Base-by-base conservation (phyloP, 2,329 filamentous ascomycete species). In the Chaetomium olivaceum region DNA sequence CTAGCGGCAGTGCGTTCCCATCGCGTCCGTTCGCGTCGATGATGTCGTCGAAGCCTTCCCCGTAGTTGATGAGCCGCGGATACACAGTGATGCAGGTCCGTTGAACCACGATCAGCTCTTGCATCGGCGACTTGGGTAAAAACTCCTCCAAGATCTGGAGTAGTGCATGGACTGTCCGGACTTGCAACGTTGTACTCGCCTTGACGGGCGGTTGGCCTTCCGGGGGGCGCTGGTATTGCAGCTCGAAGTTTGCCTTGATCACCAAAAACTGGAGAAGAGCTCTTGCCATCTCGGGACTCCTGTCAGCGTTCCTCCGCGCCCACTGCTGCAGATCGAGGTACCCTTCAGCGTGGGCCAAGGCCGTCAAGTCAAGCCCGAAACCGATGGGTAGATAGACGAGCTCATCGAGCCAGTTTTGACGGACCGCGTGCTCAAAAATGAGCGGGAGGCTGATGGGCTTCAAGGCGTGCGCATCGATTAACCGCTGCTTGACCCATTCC, bases 41-140 rank as follows among this genome's bases (percentile, higher is more conserved):
- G 51, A 98, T 88, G 64, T 95, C 91, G 76, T 99, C 93, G 68
- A 90, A 93, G 4, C 91, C 93, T 77, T 96, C 92, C 2, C 93
- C 93, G 72, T 97, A 98, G 74, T 99, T 99, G 81, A 99, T 97
- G 33, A 99, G 81, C 52, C 95, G 87, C 8, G 95, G 96, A 73
- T 98, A 99, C 1, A 91, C 90, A 64, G 93, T 93, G 68, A 99
- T 93, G 76, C 93, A 97, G 61, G 89, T 87, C 36, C 94, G 87
- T 78, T 97, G 93, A 31, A 97, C 86, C 16, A 88, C 80, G 58
- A 95, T 92, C 27, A 97, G 83, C 61, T 94, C 89, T 59, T 90
- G 77, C 63, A 87, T 75, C 70, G 84, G 80, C 64, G 82, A 78
- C 77, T 86, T 81, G 67, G 86, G 86, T 56, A 88, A 73, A 55